Evolutionary conservation across 2,329 filamentous ascomycete genomes (phyloP), one percentile per base, ranked within the genome.

Genomic region (Alternaria alternata): DNA sequence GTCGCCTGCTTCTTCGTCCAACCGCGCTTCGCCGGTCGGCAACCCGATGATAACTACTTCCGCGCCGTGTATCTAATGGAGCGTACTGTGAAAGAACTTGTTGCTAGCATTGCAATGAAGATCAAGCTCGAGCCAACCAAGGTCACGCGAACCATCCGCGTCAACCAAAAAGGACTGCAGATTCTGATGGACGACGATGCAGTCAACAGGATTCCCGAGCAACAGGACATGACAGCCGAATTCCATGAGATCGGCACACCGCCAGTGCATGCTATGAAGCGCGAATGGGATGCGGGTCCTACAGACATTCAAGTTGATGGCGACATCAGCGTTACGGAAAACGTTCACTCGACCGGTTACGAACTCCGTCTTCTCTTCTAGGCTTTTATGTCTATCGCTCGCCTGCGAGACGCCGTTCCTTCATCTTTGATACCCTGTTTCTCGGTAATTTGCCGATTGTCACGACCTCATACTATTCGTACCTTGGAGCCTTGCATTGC

Each of bases 161-260:
- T 93, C 54, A 89, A 92, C 42, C 84, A 88, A 14, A 88, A 89
- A 65, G 93, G 93, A 0, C 80, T 97, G 1, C 88, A 93, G 71
- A 88, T 98, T 56, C 88, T 96, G 73, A 86, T 98, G 69, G 95
- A 98, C 72, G 93, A 98, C 72, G 93, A 97, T 64, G 89, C 96
- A 48, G 87, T 98, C 32, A 86, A 87, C 44, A 91, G 94, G 76
- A 83, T 98, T 53, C 87, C 88, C 2, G 95, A 99, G 80, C 94
- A 93, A 32, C 93, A 98, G 78, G 94, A 97, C 73, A 95, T 98
- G 90, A 82, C 85, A 38, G 86, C 86, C 42, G 88, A 90, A 69
- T 87, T 89, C 59, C 85, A 91, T 58, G 89, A 95, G 68, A 83
- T 91, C 44, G 69, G 66, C 66, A 81, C 57, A n/a, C 69, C 74